A percentile compares a stretch with the other conserved stretches of the same genome.
Evolutionary conservation across 176 grass and related monocot species (phyloP).

Genomic region (Avena atlantica): DNA sequence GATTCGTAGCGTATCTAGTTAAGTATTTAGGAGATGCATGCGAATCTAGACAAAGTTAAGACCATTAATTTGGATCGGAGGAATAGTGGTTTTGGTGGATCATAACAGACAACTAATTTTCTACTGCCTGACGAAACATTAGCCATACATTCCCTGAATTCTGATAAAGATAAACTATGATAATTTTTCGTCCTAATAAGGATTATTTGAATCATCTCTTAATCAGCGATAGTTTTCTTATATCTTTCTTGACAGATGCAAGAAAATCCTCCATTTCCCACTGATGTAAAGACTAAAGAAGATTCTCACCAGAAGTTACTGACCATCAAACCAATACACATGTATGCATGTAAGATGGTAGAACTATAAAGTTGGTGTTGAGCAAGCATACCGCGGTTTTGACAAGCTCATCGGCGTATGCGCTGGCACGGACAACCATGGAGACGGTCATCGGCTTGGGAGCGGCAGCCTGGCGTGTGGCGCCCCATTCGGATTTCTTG

Average conservation of each 20-base stretch:
- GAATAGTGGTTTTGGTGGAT: background rate
- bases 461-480: constrained; percentile 33
- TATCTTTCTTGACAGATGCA: constrained; percentile 4
- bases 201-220: background rate
- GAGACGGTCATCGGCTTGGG: constrained; percentile 64
- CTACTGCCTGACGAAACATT: background rate
- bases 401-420: constrained; percentile 88
- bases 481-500: constrained; percentile 84
- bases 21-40: too few relatives aligned
- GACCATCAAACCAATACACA: background rate
- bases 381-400: constrained; percentile 76
- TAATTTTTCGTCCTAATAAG: background rate
- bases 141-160: background rate
- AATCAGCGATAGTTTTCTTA: background rate
- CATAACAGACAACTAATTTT: constrained; percentile 7
- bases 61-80: too few relatives aligned
- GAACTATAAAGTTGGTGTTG: background rate
- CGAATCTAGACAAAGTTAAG: too few relatives aligned
- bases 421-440: constrained; percentile 73
- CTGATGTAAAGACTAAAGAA: constrained; percentile 7
- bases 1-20: too few relatives aligned
- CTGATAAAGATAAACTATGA: background rate
- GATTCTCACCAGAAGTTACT: background rate
- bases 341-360: background rate
- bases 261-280: constrained; percentile 1